These are phyloP conservation scores for Geotrichum fermentans DNA, from an alignment of 1,139 yeast genomes.

Conservation along the genomic window DNA sequence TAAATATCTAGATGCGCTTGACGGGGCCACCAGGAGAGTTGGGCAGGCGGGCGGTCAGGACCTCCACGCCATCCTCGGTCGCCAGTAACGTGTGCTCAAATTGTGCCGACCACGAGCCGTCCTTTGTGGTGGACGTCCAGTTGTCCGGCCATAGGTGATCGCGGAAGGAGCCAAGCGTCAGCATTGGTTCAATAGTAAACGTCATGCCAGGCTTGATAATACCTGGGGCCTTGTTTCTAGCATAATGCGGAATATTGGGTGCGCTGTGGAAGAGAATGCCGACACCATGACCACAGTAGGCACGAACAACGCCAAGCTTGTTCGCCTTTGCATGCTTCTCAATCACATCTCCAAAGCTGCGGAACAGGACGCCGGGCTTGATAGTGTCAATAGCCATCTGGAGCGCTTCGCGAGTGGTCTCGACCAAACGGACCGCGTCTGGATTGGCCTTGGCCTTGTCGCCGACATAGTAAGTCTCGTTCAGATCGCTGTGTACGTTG, in stretches of 20 bases:
- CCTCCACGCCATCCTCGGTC: conserved; percentile 91
- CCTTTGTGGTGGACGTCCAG: conserved; percentile 91
- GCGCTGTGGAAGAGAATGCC: conserved; percentile 84
- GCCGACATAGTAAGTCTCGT: conserved; percentile 96
- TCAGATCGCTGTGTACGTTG: conserved; percentile 91
- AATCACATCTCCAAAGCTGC: conserved; percentile 82
- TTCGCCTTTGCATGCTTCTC: conserved; percentile 81
- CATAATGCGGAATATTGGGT: conserved; percentile 91
- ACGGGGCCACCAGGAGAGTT: conserved; percentile 86
- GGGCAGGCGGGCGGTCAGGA: conserved; percentile 74
- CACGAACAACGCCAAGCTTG: conserved; percentile 78
- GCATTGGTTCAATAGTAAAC: conserved; percentile 98
- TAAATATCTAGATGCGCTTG: conserved; percentile 51
- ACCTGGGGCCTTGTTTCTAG: conserved; percentile 88
- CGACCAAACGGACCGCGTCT: conserved; percentile 81
- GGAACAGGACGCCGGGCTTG: conserved; percentile 88
- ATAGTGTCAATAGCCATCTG: conserved; percentile 77
- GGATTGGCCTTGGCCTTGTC: conserved; percentile 73
- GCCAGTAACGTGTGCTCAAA: conserved; percentile 88
- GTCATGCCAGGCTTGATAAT: conserved; percentile 94
- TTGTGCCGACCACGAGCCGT: conserved; percentile 87
- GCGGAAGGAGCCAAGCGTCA: conserved; percentile 76
- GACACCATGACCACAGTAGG: conserved; percentile 94
- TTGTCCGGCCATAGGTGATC: conserved; percentile 95
- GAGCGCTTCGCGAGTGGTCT: conserved; percentile 86